Base-by-base conservation (phyloP, 441 rosid species). In the Jatropha podagrica region DNA sequence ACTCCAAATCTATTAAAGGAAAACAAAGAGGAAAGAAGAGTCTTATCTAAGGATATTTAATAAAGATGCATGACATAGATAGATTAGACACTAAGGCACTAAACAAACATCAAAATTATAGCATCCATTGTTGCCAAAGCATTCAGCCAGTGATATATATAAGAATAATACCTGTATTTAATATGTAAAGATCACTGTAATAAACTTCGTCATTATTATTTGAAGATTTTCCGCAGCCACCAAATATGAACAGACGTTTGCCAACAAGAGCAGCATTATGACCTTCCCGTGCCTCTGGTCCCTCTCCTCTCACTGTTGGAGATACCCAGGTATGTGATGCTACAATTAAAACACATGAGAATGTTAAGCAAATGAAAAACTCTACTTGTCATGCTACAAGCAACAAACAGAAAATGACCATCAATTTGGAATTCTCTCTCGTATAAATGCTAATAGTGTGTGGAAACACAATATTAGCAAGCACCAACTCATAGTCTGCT, bases 261-360 rank as follows among this genome's bases (percentile, higher is more conserved):
- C 98, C 97, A 81, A 96, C 91, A 70, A 94, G 92, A 15, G 98
- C 91, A 69, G 99, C 97, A 76, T 89, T 87, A 81, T 96, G 99
- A 78, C 97, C 97, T 83, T 94, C 97, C 76, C 99, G 90, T 74
- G 97, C 90, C 80, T 85, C 90, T 2, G 98, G 99, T 64, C 90
- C 98, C 63, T 92, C 97, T 41, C 98, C 99, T 85, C 96, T 91
- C 63, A 91, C 88, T 82, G 84, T 84, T 18, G 97, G 99, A 67
- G 91, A 86, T 74, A 78, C 83, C 99, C 99, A 96, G 54, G 95
- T 90, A 76, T 89, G 90, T 54, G 96, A 84, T 81, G 94, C 99
- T 95, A 83, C 71, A 84, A 75, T 68, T 4, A 79, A 44, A 68
- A 51, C 61, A 78, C 4, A 42, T 55, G 41, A 13, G 44, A 37